Conservation (phyloP, 1,284 basidiomycete species). For the Rugosomyces carneus region DNA sequence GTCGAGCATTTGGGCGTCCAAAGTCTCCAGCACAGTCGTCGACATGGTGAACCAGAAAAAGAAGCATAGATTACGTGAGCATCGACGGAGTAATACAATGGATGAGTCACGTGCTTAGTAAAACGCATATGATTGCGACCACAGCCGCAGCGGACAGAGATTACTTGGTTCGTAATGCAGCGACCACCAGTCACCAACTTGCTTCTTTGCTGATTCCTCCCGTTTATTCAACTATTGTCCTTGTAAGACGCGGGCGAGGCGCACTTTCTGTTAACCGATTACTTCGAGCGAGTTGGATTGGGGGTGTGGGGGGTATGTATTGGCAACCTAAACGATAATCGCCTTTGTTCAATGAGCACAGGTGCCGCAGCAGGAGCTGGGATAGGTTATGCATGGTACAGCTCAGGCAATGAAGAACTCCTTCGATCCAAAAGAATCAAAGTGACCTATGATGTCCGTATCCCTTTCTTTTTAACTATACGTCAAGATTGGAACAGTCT, state of each 20-base stretch:
- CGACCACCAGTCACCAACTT: constrained; percentile 60
- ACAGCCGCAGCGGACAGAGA: constrained; percentile 27
- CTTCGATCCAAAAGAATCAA: constrained; percentile 27
- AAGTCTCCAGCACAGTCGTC: constrained; percentile 43
- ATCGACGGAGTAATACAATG: too few relatives aligned
- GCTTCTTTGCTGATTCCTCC: constrained; percentile 57
- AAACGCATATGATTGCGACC: background rate
- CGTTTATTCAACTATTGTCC: constrained; percentile 44
- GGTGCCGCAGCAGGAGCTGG: constrained; percentile 29
- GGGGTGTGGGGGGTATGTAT: constrained; percentile 48
- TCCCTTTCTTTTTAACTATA: constrained; percentile 5
- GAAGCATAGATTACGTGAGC: constrained; percentile 14
- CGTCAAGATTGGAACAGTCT: constrained; percentile 21
- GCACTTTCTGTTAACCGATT: constrained; percentile 53
- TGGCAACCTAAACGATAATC: background rate
- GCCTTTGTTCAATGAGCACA: constrained; percentile 13
- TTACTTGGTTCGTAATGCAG: constrained; percentile 55
- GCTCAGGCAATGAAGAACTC: constrained; percentile 29
- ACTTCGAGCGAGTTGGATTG: constrained; percentile 64
- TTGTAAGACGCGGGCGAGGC: constrained; percentile 47
- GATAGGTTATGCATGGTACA: constrained; percentile 32
- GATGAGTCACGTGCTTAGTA: constrained; percentile 4
- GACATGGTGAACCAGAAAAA: constrained; percentile 24
- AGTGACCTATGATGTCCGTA: constrained; percentile 49
- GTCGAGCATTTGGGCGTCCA: constrained; percentile 66